Conservation (phyloP, 345 rosid genomes). For the Viola odorata region DNA sequence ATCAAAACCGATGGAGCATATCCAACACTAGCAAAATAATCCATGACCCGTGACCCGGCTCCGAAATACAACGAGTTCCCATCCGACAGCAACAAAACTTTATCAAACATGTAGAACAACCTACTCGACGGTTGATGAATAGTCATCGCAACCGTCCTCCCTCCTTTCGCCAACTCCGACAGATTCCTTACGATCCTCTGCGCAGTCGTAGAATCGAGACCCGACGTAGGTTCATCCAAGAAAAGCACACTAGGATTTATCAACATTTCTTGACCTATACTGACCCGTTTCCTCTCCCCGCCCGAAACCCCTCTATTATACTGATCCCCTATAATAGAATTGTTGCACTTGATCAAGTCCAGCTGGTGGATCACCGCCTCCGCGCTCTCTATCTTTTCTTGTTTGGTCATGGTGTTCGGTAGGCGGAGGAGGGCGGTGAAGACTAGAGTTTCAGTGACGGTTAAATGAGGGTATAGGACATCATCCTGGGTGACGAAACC, state of each 20-base stretch:
- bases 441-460: slow-evolving; percentile 49
- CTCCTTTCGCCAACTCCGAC: slow-evolving; percentile 39
- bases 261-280: slow-evolving; percentile 55
- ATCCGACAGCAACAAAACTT: slow-evolving; percentile 47
- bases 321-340: slow-evolving; percentile 35
- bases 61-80: slow-evolving; percentile 49
- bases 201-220: slow-evolving; percentile 56
- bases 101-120: slow-evolving; percentile 54
- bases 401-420: slow-evolving; percentile 22
- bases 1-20: slow-evolving; percentile 36
- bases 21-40: slow-evolving; percentile 44
- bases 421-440: slow-evolving; percentile 37
- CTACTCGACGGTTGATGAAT: slow-evolving; percentile 61
- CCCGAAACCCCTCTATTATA: slow-evolving; percentile 47
- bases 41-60: slow-evolving; percentile 34
- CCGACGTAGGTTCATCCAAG: slow-evolving; percentile 55
- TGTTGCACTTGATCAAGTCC: slow-evolving; percentile 40
- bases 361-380: slow-evolving; percentile 42
- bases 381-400: slow-evolving; percentile 37
- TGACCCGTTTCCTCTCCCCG: slow-evolving; percentile 53
- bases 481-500: slow-evolving; percentile 68
- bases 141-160: slow-evolving; percentile 46
- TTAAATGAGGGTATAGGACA: slow-evolving; percentile 47
- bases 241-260: slow-evolving; percentile 49
- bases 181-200: slow-evolving; percentile 41